Conservation (phyloP, 225 moss, liverwort and hornwort species). For the Climacium dendroides region DNA sequence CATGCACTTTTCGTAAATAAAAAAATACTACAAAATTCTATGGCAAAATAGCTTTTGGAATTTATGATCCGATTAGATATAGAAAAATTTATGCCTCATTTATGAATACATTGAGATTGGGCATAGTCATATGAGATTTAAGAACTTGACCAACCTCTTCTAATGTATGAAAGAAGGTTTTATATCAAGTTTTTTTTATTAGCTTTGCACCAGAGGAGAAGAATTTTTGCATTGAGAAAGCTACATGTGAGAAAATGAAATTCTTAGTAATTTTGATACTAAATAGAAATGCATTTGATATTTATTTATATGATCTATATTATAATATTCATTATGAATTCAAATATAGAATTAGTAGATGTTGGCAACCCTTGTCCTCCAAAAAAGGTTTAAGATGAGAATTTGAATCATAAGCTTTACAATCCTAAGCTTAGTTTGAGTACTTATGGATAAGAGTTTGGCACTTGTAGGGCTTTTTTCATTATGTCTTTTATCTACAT, state of each 20-base stretch:
- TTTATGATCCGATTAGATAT: no score
- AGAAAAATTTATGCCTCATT: no score
- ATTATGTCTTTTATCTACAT: neutral
- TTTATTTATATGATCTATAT: neutral
- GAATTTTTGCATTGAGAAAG: neutral
- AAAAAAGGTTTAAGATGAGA: neutral
- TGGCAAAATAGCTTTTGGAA: no score
- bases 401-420: neutral
- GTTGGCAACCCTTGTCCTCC: neutral
- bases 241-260: neutral
- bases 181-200: neutral
- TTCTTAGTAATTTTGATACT: neutral
- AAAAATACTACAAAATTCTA: no score
- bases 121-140: fast-evolving
- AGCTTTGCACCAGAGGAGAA: fast-evolving
- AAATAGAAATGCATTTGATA: neutral
- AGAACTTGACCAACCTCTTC: neutral
- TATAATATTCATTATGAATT: neutral
- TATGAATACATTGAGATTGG: neutral
- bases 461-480: neutral
- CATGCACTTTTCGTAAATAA: no score
- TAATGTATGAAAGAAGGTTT: neutral
- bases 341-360: neutral
- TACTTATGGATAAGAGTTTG: fast-evolving
- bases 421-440: neutral